Evolutionary conservation across 1,139 yeast species (phyloP).

Genomic region (Sporopachydermia cereana): DNA sequence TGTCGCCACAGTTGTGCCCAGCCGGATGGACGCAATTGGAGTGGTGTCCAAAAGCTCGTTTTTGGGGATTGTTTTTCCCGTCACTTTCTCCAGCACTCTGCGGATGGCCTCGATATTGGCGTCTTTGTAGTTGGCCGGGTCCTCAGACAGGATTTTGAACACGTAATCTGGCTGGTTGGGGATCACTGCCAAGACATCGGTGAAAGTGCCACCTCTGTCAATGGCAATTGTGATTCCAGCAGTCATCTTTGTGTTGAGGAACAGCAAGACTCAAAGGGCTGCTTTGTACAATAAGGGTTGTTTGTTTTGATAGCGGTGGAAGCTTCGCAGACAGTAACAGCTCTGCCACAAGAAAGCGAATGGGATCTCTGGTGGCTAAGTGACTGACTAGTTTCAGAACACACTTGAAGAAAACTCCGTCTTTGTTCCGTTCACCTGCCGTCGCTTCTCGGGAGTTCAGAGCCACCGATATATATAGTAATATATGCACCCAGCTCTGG

Average conservation of each 20-base stretch:
- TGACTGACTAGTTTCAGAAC: no score
- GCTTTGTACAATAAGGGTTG: no score
- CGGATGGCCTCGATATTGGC: constrained; percentile 91
- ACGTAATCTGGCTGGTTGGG: constrained; percentile 36
- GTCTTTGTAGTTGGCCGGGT: constrained; percentile 74
- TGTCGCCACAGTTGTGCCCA: constrained; percentile 80
- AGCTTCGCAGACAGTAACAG: no score
- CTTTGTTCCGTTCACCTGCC: no score
- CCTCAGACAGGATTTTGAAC: constrained; percentile 71
- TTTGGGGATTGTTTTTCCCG: constrained; percentile 27
- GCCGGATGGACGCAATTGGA: constrained; percentile 44
- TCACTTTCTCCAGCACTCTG: constrained; percentile 51
- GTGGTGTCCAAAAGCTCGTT: constrained; percentile 27
- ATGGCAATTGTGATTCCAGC: constrained; percentile 35
- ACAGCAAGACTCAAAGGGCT: no score
- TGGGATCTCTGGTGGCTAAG: no score
- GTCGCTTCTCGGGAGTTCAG: no score
- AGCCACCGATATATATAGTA: no score
- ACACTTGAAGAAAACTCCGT: no score
- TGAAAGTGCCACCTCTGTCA: constrained; percentile 71
- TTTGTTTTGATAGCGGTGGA: no score
- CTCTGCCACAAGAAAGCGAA: no score
- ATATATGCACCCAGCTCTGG: no score
- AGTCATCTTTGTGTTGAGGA: constrained; percentile 21
- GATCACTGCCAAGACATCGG: constrained; percentile 48